Conservation (phyloP, 1,284 basidiomycete genomes). For the Cryptococcus depauperatus region DNA sequence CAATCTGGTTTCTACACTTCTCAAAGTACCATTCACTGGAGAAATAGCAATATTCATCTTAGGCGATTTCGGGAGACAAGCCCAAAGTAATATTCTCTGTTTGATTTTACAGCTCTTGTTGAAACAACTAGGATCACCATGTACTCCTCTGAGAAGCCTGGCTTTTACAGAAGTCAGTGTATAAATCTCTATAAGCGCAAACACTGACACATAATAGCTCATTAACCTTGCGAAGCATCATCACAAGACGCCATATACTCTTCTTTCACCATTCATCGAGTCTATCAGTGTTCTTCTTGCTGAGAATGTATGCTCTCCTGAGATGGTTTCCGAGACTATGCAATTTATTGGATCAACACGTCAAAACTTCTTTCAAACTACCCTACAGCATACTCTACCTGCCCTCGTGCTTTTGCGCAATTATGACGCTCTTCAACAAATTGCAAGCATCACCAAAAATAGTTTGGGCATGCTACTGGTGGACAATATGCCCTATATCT, state of each 20-base stretch:
- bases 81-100: conserved; percentile 52
- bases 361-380: conserved; percentile 60
- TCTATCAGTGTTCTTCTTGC: conserved; percentile 62
- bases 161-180: conserved; percentile 60
- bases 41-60: conserved; percentile 25
- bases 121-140: conserved; percentile 59
- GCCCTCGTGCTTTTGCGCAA: conserved; percentile 60
- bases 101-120: conserved; percentile 59
- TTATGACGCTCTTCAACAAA: conserved; percentile 43
- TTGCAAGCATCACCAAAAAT: conserved; percentile 50
- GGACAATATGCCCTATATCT: conserved; percentile 56
- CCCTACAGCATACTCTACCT: conserved; percentile 61
- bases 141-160: conserved; percentile 59
- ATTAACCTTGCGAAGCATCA: conserved; percentile 45
- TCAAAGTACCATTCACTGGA: conserved; percentile 4
- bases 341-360: conserved; percentile 34
- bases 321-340: conserved; percentile 35
- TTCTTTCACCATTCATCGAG: conserved; percentile 63
- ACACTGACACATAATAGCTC: conserved; percentile 49
- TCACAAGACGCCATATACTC: conserved; percentile 59
- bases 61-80: conserved; percentile 47
- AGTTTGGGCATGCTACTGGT: conserved; percentile 56
- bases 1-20: not conserved
- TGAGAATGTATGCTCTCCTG: conserved; percentile 54
- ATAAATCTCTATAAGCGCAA: not conserved